Conservation (phyloP, 108 stramenopile species). For the Bacterosira constricta region DNA sequence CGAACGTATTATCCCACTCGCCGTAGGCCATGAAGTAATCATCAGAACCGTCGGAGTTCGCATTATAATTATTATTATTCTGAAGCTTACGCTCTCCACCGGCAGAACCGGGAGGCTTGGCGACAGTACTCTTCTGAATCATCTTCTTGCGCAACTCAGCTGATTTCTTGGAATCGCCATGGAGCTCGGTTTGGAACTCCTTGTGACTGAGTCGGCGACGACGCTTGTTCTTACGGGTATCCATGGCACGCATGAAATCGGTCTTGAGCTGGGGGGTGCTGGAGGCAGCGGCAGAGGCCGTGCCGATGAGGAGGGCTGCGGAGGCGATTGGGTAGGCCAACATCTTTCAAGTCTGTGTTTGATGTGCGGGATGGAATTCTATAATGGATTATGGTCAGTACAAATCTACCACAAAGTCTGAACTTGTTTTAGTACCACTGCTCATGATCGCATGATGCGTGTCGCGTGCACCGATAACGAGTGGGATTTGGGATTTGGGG, state of each 20-base stretch:
- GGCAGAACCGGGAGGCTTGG: slow-evolving; percentile 21
- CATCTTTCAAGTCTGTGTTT: no score
- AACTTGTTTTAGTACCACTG: no score
- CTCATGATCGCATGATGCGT: no score
- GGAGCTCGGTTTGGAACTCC: slow-evolving; percentile 4
- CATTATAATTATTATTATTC: slow-evolving; percentile 6
- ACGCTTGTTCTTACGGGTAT: background rate
- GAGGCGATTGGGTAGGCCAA: background rate
- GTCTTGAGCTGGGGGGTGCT: slow-evolving; percentile 23
- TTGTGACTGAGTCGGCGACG: background rate
- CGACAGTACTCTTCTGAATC: slow-evolving; percentile 20
- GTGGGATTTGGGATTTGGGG: no score
- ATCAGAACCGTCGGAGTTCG: slow-evolving; percentile 13
- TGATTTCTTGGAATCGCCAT: slow-evolving; percentile 21
- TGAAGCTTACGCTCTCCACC: slow-evolving; percentile 15
- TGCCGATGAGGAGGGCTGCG: slow-evolving; percentile 13
- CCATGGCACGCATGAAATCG: slow-evolving; percentile 14
- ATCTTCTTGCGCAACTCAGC: slow-evolving; percentile 11
- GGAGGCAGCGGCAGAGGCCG: background rate
- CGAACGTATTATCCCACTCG: slow-evolving; percentile 33
- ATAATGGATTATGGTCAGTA: no score
- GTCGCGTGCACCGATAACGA: no score
- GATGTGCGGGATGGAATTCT: no score
- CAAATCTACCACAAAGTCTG: no score
- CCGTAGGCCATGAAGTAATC: slow-evolving; percentile 24